These are phyloP conservation scores for Gyrodon lividus DNA, from an alignment of 768 basidiomycete species.

Conservation along the genomic window DNA sequence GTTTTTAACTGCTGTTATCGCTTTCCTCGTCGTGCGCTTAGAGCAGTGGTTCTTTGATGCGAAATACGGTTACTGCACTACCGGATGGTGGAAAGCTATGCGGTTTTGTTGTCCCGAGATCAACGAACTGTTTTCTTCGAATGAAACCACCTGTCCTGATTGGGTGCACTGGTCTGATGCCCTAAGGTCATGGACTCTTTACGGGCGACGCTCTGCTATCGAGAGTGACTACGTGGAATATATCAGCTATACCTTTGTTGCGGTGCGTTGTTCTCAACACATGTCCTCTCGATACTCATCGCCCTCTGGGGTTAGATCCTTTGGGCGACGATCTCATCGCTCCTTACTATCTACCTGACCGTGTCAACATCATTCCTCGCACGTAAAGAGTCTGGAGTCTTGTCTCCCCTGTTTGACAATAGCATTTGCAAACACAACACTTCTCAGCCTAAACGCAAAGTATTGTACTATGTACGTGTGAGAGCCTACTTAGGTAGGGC, in stretches of 20 bases:
- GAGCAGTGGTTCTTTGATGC: slow-evolving; percentile 91
- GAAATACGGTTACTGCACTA: slow-evolving; percentile 85
- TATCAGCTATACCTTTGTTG: slow-evolving; percentile 66
- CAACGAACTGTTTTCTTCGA: slow-evolving; percentile 6
- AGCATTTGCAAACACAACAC: slow-evolving; percentile 21
- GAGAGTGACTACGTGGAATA: slow-evolving; percentile 57
- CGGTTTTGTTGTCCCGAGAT: slow-evolving; percentile 75
- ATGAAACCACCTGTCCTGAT: slow-evolving; percentile 49
- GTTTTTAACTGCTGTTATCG: slow-evolving; percentile 78
- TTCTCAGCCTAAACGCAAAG: slow-evolving; percentile 51
- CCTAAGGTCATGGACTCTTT: slow-evolving; percentile 35
- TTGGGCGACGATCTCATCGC: slow-evolving; percentile 68
- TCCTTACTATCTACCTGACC: slow-evolving; percentile 86
- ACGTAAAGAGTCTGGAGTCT: slow-evolving; percentile 83
- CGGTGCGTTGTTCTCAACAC: slow-evolving; percentile 53
- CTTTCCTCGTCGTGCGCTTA: slow-evolving; percentile 80
- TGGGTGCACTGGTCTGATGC: slow-evolving; percentile 79
- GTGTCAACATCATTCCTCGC: slow-evolving; percentile 86
- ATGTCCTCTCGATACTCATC: background rate
- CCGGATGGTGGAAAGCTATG: slow-evolving; percentile 69
- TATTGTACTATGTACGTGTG: slow-evolving; percentile 77
- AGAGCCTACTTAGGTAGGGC: background rate
- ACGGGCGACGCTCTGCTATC: background rate
- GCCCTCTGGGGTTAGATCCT: slow-evolving; percentile 46
- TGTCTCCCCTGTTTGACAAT: slow-evolving; percentile 47